Conservation (phyloP, 73 alveolate species). For the Stentor roeselii region DNA sequence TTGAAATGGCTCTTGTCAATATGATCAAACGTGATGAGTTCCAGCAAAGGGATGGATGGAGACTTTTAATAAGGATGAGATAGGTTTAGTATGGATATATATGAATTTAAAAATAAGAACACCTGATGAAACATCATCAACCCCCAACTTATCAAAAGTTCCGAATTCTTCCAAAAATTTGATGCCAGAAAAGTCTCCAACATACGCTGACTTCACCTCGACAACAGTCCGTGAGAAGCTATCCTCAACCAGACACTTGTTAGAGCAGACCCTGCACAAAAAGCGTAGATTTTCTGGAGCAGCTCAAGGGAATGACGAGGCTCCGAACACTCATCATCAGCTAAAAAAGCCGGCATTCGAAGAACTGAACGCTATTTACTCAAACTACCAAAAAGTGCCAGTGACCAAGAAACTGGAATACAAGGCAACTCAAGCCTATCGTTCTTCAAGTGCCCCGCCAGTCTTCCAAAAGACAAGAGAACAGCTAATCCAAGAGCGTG, state of each 20-base stretch:
- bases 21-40: constrained; percentile 80
- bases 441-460: constrained; percentile 25
- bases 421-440: neutral
- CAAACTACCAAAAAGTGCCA: neutral
- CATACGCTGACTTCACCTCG: neutral
- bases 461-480: neutral
- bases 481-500: constrained; percentile 12
- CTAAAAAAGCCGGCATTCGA: constrained; percentile 8
- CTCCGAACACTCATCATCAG: constrained; percentile 1
- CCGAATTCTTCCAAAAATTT: neutral
- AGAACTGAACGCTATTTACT: neutral
- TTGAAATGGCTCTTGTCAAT: constrained; percentile 84
- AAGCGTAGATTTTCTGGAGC: too few species aligned
- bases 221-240: neutral
- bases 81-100: too few species aligned
- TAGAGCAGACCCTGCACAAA: neutral
- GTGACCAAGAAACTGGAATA: neutral
- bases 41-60: constrained; percentile 78
- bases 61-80: constrained; percentile 78
- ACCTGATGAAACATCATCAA: too few species aligned
- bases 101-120: too few species aligned
- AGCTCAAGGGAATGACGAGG: neutral
- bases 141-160: too few species aligned
- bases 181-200: neutral
- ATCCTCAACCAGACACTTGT: neutral